Evolutionary conservation across 495 filamentous ascomycete genomes (phyloP).

Genomic region (Talaromyces trachyspermus): DNA sequence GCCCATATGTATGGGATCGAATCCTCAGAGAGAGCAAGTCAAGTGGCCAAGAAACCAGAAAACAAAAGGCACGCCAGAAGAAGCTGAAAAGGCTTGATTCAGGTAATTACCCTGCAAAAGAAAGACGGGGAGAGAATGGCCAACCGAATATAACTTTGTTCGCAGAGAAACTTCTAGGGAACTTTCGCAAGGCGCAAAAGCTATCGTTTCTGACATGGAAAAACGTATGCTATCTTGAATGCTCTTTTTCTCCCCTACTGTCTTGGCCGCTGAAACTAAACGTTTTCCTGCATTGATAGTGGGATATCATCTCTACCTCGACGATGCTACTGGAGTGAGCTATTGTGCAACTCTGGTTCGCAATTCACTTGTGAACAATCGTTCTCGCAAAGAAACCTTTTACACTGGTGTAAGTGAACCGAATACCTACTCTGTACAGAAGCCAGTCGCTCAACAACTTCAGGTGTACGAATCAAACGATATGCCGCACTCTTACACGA

Average conservation of each 20-base stretch:
- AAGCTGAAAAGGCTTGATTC: no score
- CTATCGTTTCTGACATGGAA: background rate
- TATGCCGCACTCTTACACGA: conserved; percentile 38
- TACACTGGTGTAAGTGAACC: conserved; percentile 21
- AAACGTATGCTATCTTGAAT: background rate
- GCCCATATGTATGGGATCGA: conserved; percentile 37
- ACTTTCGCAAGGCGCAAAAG: conserved; percentile 1
- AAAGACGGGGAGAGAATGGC: conserved; percentile 17
- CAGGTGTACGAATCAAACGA: conserved; percentile 48
- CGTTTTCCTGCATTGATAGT: conserved; percentile 5
- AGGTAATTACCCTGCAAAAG: no score
- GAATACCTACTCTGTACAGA: background rate
- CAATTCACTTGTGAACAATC: conserved; percentile 1
- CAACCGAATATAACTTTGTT: background rate
- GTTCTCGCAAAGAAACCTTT: conserved; percentile 18
- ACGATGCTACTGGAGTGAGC: conserved; percentile 7
- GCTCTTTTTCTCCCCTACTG: background rate
- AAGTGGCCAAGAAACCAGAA: conserved; percentile 15
- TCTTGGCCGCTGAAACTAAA: background rate
- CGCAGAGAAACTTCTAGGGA: background rate
- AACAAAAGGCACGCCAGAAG: conserved; percentile 17
- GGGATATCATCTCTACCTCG: conserved; percentile 20
- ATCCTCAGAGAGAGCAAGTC: conserved; percentile 17
- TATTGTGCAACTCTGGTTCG: conserved; percentile 18
- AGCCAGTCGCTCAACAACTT: conserved; percentile 11